These are phyloP conservation scores for Citrus hindsii DNA, from an alignment of 345 rosid species.

Conservation along the genomic window DNA sequence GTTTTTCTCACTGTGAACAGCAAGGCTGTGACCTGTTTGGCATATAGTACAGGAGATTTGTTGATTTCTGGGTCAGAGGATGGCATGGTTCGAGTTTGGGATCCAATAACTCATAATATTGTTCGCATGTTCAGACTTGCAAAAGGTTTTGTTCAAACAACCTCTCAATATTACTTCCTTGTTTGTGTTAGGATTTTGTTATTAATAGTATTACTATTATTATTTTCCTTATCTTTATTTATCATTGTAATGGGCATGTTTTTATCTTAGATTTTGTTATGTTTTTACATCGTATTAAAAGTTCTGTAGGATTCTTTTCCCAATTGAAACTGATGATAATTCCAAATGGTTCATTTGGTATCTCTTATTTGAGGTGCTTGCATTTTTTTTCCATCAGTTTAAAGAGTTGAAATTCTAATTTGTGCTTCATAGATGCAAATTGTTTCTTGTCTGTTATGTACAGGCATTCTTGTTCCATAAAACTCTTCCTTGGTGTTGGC, in stretches of 20 bases:
- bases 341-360: neutral
- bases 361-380: neutral
- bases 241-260: neutral
- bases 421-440: neutral
- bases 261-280: neutral
- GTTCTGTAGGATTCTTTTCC: neutral
- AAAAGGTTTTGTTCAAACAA: slow-evolving; percentile 45
- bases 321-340: neutral
- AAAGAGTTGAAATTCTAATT: neutral
- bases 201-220: too few species aligned
- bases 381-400: neutral
- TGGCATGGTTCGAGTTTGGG: slow-evolving; percentile 70
- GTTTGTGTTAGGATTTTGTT: neutral
- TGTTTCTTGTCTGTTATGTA: neutral
- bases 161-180: slow-evolving; percentile 3
- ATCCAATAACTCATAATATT: slow-evolving; percentile 38
- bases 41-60: slow-evolving; percentile 51
- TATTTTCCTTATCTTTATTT: neutral
- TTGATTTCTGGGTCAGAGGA: slow-evolving; percentile 82
- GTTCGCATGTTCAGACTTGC: slow-evolving; percentile 58
- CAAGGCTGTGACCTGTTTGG: slow-evolving; percentile 69
- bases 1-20: slow-evolving; percentile 33
- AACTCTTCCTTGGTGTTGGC: neutral
- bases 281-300: neutral
- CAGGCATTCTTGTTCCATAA: neutral